Base-by-base conservation (phyloP, 371 early-diverging fungal genomes). In the Lichtheimia ornata region DNA sequence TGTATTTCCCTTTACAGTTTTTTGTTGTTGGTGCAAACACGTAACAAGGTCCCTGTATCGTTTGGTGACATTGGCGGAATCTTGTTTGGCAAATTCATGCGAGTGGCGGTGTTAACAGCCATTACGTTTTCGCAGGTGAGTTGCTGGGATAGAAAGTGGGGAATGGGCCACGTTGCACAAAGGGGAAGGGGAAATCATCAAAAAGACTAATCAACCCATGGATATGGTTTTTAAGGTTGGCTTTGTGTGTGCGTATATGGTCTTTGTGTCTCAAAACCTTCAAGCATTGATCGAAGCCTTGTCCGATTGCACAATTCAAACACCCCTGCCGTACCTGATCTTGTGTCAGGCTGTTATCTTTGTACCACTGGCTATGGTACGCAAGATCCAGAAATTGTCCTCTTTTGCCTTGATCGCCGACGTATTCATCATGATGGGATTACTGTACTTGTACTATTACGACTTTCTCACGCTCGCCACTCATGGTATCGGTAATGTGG, bases 171-270 rank as follows among this genome's bases (percentile, higher is more conserved):
- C 15, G 25, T 42, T 61, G 27, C 40, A 54, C 30, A 45, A 45
- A 47, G 45, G 0, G 4, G 15, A 2, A 22, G 22, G 22, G 22
- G 22, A 22, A 22, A 22, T 22, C 22, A 56, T 42, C 45, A 45
- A 18, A 18, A 45, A n/a, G 11, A 22, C 3, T 41, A 15, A 53
- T 20, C 22, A 54, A 47, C 24, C 13, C 13, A 18, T 35, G 24
- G 43, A 11, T 5, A 22, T 5, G 30, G 6, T 40, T 30, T 25
- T 43, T 2, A 62, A 88, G 89, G 80, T 89, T 51, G 95, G 95
- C 0, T 94, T 94, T 74, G 87, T 89, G 18, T 91, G 91, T 65
- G 94, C 93, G 4, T 93, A 93, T 71, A 90, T 88, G 81, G 91
- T 93, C 24, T 95, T 93, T 75, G 89, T 95, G 5, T 89, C 91